Base-by-base conservation (phyloP, 2,329 filamentous ascomycete species). In the Monosporascus cannonballus region DNA sequence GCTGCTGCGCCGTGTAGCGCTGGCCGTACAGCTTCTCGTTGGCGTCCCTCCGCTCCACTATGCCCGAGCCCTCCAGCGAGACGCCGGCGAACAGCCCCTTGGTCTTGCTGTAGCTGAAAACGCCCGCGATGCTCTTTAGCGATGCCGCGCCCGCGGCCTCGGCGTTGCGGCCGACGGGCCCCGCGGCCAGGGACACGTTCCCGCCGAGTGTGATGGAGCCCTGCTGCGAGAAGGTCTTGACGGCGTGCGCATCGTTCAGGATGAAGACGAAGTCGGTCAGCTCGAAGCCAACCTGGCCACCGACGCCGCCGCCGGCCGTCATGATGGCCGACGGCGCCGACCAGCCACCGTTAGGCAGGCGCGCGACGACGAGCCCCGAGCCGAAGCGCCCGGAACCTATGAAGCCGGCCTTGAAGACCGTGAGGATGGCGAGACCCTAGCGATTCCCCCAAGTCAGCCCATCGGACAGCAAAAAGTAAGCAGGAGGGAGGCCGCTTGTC, bases 41-140 rank as follows among this genome's bases (percentile, higher is more conserved):
- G 62, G 94, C 94, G 71, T 99, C 94, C 73, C 91, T 87, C 58
- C 94, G 84, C 75, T 99, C 94, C 58, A 97, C 89, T 59, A 99
- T 86, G 50, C 89, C 91, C 56, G 88, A 93, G 22, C 94, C 94
- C 70, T 99, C 94, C 60, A 99, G 76, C 61, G 89, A 95, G 47
- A 99, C 92, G 67, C 94, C 94, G 5, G 94, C 94, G 63, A 99
- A 99, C 34, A 99, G 76, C 20, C 94, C 94, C 76, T 96, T 97
- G 14, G 94, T 99, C 75, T 96, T 97, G 69, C 88, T 94, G 78
- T 99, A 99, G 64, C 89, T 90, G 76, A 99, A 99, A 48, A 99
- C 86, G 50, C 90, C 94, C 0, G 92, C 89, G 8, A 97, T 87
- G 57, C 90, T 86, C 75, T 85, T 93, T 58, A 96, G 78, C 61